A percentile compares a stretch with the other conserved stretches of the same genome.
These are phyloP conservation scores for Ailanthus altissimus DNA, from an alignment of 345 rosid genomes.

Conservation along the genomic window DNA sequence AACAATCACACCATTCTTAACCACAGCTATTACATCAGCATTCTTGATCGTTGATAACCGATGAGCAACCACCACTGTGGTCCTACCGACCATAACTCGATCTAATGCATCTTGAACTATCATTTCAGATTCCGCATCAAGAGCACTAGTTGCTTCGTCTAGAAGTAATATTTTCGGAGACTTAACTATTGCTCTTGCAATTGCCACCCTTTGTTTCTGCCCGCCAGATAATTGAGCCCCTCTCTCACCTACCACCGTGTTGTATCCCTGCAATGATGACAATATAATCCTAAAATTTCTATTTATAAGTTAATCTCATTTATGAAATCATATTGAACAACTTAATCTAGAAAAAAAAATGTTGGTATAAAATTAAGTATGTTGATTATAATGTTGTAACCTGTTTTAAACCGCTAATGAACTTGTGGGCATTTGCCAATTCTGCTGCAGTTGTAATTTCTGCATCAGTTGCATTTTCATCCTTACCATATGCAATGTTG, in stretches of 20 bases:
- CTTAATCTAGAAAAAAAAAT: no score
- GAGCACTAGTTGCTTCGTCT: slow-evolving; percentile 40
- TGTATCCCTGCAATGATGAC: not conserved
- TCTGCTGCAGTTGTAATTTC: slow-evolving; percentile 33
- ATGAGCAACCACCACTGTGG: slow-evolving; percentile 38
- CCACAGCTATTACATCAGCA: slow-evolving; percentile 18
- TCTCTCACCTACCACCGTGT: slow-evolving; percentile 12
- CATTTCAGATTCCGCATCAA: slow-evolving; percentile 35
- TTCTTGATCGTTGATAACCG: slow-evolving; percentile 18
- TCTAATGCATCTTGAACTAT: slow-evolving; percentile 36
- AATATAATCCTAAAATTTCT: not conserved
- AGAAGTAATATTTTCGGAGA: slow-evolving; percentile 32
- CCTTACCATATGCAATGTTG: slow-evolving; percentile 42
- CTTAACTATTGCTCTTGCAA: slow-evolving; percentile 42
- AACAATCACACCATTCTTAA: slow-evolving; percentile 17
- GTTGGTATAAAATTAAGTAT: not conserved
- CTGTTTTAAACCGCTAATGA: not conserved
- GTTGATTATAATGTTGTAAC: not conserved
- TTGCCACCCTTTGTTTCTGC: slow-evolving; percentile 43
- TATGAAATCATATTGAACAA: no score
- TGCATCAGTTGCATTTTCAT: slow-evolving; percentile 29
- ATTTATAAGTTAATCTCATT: no score
- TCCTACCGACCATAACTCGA: slow-evolving; percentile 31
- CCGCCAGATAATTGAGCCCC: slow-evolving; percentile 40
- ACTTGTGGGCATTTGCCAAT: slow-evolving; percentile 18